Conservation (phyloP, 2,329 filamentous ascomycete genomes). For the Trichoderma sp. region DNA sequence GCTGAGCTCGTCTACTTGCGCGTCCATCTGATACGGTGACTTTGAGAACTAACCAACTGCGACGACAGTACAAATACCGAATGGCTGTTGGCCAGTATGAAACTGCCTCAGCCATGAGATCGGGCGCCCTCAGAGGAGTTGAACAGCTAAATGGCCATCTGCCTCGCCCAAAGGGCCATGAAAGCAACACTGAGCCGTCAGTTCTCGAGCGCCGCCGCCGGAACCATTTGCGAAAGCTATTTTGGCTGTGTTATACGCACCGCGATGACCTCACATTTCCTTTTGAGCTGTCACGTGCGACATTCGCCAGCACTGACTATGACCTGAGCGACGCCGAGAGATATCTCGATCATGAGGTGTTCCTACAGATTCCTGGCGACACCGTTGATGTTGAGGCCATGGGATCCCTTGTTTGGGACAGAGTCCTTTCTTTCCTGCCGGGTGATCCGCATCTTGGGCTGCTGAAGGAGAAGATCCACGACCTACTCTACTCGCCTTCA, state of each 20-base stretch:
- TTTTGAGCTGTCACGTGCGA: too few relatives aligned
- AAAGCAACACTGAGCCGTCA: not conserved
- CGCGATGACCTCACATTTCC: not conserved
- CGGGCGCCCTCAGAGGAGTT: not conserved
- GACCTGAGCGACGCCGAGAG: not conserved
- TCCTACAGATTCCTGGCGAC: not conserved
- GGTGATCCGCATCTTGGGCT: not conserved
- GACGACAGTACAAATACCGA: not conserved
- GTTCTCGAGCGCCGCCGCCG: not conserved
- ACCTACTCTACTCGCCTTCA: constrained; percentile 2
- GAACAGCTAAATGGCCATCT: not conserved
- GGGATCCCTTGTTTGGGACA: not conserved
- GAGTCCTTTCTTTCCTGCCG: not conserved
- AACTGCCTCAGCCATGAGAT: not conserved
- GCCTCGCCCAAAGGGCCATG: not conserved
- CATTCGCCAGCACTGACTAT: too few relatives aligned
- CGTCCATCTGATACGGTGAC: too few relatives aligned
- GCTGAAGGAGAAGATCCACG: constrained; percentile 1
- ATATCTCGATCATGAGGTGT: not conserved
- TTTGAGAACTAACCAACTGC: not conserved
- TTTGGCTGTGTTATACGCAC: constrained; percentile 3
- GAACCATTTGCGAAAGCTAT: not conserved
- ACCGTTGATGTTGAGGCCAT: not conserved
- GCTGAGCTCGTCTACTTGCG: too few relatives aligned
- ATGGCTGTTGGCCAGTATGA: not conserved